These are phyloP conservation scores for Urochloa ruziziensis DNA, from an alignment of 176 grass and related monocot species.

Conservation along the genomic window DNA sequence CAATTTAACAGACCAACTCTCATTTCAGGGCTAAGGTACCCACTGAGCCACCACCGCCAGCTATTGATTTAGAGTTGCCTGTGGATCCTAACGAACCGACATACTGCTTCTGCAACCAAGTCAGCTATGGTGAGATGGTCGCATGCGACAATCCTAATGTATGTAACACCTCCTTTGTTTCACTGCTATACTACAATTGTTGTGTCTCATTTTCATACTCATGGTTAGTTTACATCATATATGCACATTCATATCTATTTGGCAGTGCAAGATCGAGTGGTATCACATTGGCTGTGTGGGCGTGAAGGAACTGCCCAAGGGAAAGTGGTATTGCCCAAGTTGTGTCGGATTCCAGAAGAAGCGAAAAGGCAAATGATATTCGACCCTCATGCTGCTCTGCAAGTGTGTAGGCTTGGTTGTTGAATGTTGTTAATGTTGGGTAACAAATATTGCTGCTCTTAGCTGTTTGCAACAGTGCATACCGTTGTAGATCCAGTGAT, in stretches of 20 bases:
- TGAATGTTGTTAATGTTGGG: constrained; percentile 11
- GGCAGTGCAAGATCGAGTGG: constrained; percentile 99
- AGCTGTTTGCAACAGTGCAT: neutral
- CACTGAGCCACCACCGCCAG: constrained; percentile 49
- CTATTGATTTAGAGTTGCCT: constrained; percentile 81
- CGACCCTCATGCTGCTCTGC: neutral
- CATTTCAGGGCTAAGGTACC: constrained; percentile 65
- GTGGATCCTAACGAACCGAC: constrained; percentile 98
- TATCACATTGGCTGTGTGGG: constrained; percentile 90
- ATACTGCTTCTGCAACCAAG: constrained; percentile 93
- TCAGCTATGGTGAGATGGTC: constrained; percentile 95
- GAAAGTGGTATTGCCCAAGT: constrained; percentile 91
- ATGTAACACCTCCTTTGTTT: constrained; percentile 15
- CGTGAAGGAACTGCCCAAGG: constrained; percentile 93
- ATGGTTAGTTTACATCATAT: neutral
- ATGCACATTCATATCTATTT: neutral
- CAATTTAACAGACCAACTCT: constrained; percentile 9
- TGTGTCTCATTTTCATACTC: neutral
- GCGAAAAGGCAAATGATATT: constrained; percentile 68
- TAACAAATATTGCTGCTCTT: neutral
- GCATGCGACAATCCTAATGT: constrained; percentile 87
- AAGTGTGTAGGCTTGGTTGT: neutral
- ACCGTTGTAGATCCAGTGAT: constrained; percentile 31
- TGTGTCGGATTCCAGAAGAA: constrained; percentile 74
- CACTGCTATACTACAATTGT: neutral